Percentiles rank a stretch among this genome's conserved stretches.
These are phyloP conservation scores for Alternaria triticimaculans DNA, from an alignment of 2,329 filamentous ascomycete species.

Conservation along the genomic window DNA sequence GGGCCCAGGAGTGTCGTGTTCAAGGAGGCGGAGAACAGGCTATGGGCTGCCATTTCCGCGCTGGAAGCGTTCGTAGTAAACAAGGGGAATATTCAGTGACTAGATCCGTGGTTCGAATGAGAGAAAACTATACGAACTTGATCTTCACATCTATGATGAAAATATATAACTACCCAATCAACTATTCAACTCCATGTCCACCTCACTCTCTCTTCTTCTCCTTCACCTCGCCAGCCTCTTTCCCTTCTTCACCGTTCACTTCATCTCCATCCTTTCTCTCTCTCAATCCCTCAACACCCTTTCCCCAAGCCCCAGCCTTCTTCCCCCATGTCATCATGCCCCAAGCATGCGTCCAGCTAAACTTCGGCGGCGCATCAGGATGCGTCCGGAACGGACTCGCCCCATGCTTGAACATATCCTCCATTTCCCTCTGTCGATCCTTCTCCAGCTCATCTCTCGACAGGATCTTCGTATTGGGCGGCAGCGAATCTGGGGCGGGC, in stretches of 20 bases:
- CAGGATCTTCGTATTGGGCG: conserved; percentile 24
- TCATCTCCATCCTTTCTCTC: not conserved
- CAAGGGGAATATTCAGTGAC: conserved; percentile 74
- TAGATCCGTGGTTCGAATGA: conserved; percentile 37
- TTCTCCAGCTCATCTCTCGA: conserved; percentile 26
- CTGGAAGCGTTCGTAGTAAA: conserved; percentile 94
- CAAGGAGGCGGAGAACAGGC: conserved; percentile 89
- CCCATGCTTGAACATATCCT: conserved; percentile 51
- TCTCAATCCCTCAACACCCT: conserved; percentile 56
- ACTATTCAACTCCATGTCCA: not conserved
- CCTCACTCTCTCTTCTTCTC: not conserved
- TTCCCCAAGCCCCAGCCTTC: conserved; percentile 60
- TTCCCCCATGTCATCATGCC: conserved; percentile 61
- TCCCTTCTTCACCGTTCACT: not conserved
- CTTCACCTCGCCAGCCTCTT: not conserved
- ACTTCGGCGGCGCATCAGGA: conserved; percentile 57
- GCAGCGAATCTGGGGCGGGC: not conserved
- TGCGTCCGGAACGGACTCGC: conserved; percentile 56
- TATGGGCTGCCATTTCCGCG: conserved; percentile 87
- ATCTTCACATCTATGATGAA: not conserved
- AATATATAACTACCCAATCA: not conserved
- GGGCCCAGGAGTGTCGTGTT: conserved; percentile 85
- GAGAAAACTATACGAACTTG: not conserved
- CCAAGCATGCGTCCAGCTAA: conserved; percentile 62
- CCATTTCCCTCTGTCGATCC: conserved; percentile 30